Conservation (phyloP, 805 yeast genomes). For the Ogataea pini region DNA sequence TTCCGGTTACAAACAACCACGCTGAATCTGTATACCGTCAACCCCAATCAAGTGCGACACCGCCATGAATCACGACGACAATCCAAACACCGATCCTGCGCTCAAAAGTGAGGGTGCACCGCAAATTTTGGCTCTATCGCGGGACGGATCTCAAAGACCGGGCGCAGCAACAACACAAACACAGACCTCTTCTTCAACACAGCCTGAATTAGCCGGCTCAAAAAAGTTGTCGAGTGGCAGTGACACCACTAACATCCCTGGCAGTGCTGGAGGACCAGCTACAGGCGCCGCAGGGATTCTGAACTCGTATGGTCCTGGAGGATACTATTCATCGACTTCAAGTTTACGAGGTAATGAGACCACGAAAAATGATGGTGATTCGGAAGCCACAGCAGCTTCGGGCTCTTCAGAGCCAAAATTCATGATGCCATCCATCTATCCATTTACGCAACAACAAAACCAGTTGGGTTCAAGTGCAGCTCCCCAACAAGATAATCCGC, state of each 20-base stretch:
- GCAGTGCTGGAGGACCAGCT: background rate
- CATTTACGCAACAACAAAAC: constrained; percentile 19
- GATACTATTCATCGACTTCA: constrained; percentile 22
- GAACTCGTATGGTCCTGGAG: constrained; percentile 1
- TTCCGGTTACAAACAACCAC: background rate
- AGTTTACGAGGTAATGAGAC: constrained; percentile 22
- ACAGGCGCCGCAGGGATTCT: background rate
- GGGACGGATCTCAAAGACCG: constrained; percentile 2
- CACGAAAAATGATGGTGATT: constrained; percentile 1
- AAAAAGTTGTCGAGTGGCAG: constrained; percentile 17
- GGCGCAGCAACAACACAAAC: constrained; percentile 9
- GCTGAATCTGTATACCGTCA: background rate
- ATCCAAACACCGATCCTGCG: constrained; percentile 19
- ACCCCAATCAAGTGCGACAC: background rate
- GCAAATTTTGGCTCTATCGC: constrained; percentile 1
- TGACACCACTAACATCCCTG: background rate
- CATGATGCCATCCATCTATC: constrained; percentile 20
- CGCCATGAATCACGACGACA: constrained; percentile 20
- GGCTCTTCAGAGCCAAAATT: constrained; percentile 2
- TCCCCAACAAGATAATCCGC: constrained; percentile 27
- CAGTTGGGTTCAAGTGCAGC: constrained; percentile 6
- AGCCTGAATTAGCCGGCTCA: constrained; percentile 25
- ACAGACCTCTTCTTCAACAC: constrained; percentile 18
- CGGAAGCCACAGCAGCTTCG: constrained; percentile 3
- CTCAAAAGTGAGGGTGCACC: constrained; percentile 19